These are phyloP conservation scores for Didymellaceae sp. DNA, from an alignment of 2,329 filamentous ascomycete genomes.

Conservation along the genomic window DNA sequence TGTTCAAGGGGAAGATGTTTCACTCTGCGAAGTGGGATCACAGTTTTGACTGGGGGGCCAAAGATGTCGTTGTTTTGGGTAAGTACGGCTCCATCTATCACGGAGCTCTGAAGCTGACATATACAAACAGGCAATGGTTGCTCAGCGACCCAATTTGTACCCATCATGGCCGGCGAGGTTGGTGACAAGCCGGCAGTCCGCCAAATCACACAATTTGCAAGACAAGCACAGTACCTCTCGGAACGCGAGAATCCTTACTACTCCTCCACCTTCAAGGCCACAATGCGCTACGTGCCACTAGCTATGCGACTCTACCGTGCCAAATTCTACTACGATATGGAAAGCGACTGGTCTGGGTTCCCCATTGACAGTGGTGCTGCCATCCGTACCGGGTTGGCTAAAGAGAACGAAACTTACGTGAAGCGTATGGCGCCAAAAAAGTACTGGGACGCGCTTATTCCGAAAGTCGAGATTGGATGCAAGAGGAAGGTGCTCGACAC, in stretches of 20 bases:
- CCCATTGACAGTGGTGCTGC: constrained; percentile 47
- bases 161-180: constrained; percentile 50
- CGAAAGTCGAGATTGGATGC: constrained; percentile 55
- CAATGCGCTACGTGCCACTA: constrained; percentile 55
- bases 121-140: constrained; percentile 52
- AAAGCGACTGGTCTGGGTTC: constrained; percentile 54
- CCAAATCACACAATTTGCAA: constrained; percentile 57
- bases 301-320: constrained; percentile 55
- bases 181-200: constrained; percentile 37
- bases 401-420: constrained; percentile 53
- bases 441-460: constrained; percentile 55
- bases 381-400: constrained; percentile 47
- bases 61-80: constrained; percentile 43
- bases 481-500: constrained; percentile 58
- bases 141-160: constrained; percentile 58
- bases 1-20: constrained; percentile 50
- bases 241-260: constrained; percentile 55
- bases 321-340: constrained; percentile 53
- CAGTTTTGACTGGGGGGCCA: constrained; percentile 55
- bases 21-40: constrained; percentile 53
- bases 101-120: neutral
- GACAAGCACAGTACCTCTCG: constrained; percentile 59
- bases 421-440: constrained; percentile 51
- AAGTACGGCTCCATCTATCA: too few species aligned
- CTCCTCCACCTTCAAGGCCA: constrained; percentile 49